phyloP scores from a whole-genome alignment of 345 rosid genomes.

The Firmiana major region DNA sequence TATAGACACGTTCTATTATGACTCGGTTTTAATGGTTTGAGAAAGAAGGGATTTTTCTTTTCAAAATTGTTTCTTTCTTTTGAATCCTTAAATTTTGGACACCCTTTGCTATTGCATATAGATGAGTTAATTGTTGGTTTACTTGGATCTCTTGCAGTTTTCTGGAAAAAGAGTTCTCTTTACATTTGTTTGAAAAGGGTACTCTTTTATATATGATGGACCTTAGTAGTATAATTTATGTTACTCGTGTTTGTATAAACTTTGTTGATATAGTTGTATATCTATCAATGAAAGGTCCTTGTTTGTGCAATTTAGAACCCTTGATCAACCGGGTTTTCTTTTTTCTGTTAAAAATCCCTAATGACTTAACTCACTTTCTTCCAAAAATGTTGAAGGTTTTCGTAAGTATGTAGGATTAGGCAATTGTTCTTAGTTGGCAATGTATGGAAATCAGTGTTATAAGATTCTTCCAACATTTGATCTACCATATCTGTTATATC shows the following conservation, averaged over 20 bases:
- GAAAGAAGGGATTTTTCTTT: not conserved
- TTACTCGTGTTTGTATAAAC: not conserved
- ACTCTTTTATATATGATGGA: not conserved
- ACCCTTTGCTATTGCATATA: not conserved
- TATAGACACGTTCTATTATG: not conserved
- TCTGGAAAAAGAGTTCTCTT: not conserved
- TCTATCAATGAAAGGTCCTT: not conserved
- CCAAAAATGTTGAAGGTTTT: not conserved
- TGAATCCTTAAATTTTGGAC: not conserved
- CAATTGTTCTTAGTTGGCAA: not conserved
- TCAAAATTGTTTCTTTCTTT: not conserved
- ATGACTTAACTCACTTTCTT: not conserved
- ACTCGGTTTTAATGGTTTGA: not conserved
- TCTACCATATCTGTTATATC: not conserved
- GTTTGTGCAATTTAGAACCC: not conserved
- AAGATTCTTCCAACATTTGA: not conserved
- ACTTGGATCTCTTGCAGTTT: not conserved
- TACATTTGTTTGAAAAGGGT: not conserved
- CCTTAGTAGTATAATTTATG: not conserved
- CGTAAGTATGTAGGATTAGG: not conserved
- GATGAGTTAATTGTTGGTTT: not conserved
- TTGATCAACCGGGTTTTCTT: not conserved
- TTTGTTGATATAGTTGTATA: not conserved
- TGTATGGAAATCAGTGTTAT: not conserved
- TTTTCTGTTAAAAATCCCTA: not conserved